Conservation (phyloP, 805 yeast genomes). For the Kazachstania bromeliacearum region DNA sequence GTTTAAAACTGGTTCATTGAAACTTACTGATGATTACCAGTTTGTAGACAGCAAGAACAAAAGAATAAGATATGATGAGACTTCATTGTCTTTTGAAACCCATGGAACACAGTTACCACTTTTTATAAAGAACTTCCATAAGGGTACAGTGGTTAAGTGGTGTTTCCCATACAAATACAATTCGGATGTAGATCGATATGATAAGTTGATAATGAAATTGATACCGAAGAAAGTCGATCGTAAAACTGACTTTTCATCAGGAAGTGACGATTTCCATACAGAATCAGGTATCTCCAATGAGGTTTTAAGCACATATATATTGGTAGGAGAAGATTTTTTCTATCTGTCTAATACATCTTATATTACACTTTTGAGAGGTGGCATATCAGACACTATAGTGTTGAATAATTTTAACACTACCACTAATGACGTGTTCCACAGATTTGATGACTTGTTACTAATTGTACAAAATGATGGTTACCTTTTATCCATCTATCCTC, state of each 20-base stretch:
- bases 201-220: too few relatives aligned
- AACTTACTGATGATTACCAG: too few relatives aligned
- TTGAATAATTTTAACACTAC: conserved; percentile 1
- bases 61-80: too few relatives aligned
- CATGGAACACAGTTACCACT: background rate
- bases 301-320: too few relatives aligned
- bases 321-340: conserved; percentile 12
- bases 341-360: conserved; percentile 9
- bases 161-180: conserved; percentile 5
- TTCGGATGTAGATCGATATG: background rate
- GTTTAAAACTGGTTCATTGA: too few relatives aligned
- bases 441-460: conserved; percentile 8
- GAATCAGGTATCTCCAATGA: too few relatives aligned
- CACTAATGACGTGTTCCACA: too few relatives aligned
- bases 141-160: conserved; percentile 3
- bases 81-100: too few relatives aligned
- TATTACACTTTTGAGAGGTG: conserved; percentile 8
- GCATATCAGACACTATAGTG: conserved; percentile 13
- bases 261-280: too few relatives aligned
- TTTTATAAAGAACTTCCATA: background rate
- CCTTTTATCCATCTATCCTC: conserved; percentile 11
- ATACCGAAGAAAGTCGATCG: too few relatives aligned
- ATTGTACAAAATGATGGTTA: conserved; percentile 12
- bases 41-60: too few relatives aligned
- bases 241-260: too few relatives aligned